Evolutionary conservation across 208 protist species (phyloP), one percentile per base, ranked within the genome.

Genomic region (Borovskyia barvae): DNA sequence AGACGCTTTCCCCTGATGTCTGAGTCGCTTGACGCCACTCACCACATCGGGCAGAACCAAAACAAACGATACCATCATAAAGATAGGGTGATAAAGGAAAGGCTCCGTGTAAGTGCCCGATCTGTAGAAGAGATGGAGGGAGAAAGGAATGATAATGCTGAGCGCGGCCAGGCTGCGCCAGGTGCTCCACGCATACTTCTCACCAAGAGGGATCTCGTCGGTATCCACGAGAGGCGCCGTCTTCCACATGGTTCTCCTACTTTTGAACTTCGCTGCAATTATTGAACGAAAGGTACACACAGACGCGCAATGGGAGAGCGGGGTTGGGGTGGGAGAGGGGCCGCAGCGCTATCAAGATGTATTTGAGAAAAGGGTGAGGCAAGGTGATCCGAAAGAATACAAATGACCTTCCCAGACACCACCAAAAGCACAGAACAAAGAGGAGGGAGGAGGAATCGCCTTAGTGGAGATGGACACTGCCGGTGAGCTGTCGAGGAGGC

Each of bases 21-120:
- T 52, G 41, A 89, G 29, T 2, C 15, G 36, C 53, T 55, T 65
- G 32, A 85, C 43, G 29, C 68, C 61, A 20, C 51, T 43, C 40
- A 80, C 43, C 7, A 83, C 50, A 19, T 89, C 82, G 3, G 82
- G 82, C 33, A 89, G 30, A 33, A 75, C 58, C 33, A 62, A 65
- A 15, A 85, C 54, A 42, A 85, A 83, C 5, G 71, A 53, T 43
- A 76, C 30, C 43, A 60, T 47, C 66, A 85, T 83, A 14, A 49
- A 74, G 48, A 81, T 68, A 11, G 82, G 77, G 58, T 89, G 82
- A 58, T 79, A 89, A 22, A 79, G 39, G 35, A 85, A 76, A 24
- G 69, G 24, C 46, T 72, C 45, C 3, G 42, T 41, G 39, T 46
- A 65, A 30, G 42, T 35, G n/a, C 61, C 36, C 39, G 36, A 52